phyloP scores from a whole-genome alignment of 192 early-diverging fungal genomes.

The Rhizophagus prolifer region DNA sequence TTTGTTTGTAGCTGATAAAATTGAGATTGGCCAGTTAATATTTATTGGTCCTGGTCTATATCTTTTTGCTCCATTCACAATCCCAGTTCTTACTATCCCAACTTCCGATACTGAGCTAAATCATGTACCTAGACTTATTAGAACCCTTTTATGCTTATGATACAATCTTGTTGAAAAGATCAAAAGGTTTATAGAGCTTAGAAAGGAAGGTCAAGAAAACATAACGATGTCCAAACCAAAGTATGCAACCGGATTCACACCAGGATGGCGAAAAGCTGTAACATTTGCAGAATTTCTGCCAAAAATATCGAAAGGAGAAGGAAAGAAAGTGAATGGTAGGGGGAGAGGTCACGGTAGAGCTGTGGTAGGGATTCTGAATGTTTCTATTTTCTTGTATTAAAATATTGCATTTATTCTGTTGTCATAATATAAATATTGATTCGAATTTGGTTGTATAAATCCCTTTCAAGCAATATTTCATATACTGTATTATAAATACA shows the following conservation, averaged over 20 bases:
- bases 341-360: background rate
- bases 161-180: constrained; percentile 13
- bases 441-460: too few species aligned
- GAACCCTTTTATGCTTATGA: constrained; percentile 8
- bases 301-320: background rate
- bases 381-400: too few species aligned
- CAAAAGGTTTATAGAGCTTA: background rate
- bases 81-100: constrained; percentile 13
- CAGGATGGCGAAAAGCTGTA: background rate
- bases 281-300: constrained; percentile 12
- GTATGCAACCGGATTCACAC: constrained; percentile 10
- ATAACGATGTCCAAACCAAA: background rate
- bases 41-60: constrained; percentile 20
- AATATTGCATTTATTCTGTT: too few species aligned
- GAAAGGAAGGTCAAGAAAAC: background rate
- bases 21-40: constrained; percentile 18
- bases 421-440: too few species aligned
- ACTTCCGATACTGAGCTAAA: constrained; percentile 1
- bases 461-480: too few species aligned
- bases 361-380: too few species aligned
- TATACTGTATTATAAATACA: too few species aligned
- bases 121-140: constrained; percentile 2
- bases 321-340: background rate
- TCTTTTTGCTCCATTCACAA: constrained; percentile 9
- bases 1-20: background rate